These are phyloP conservation scores for Earliella scabrosa DNA, from an alignment of 1,284 basidiomycete genomes.

Conservation along the genomic window DNA sequence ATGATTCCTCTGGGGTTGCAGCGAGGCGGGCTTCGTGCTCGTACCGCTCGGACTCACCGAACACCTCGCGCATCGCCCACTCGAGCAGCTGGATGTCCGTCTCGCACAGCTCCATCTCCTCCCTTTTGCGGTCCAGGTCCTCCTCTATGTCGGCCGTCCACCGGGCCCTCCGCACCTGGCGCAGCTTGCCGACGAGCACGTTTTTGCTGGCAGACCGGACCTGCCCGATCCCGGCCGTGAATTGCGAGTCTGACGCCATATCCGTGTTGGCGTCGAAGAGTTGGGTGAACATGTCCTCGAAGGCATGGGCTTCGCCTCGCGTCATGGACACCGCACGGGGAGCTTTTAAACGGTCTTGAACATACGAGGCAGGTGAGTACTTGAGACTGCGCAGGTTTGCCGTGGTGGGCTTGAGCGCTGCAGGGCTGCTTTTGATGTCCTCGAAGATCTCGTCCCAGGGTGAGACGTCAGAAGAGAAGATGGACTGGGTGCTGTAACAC, in stretches of 20 bases:
- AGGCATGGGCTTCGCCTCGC: conserved; percentile 62
- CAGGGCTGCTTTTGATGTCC: conserved; percentile 39
- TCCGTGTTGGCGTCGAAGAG: conserved; percentile 47
- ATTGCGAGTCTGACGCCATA: conserved; percentile 8
- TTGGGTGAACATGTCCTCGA: conserved; percentile 75
- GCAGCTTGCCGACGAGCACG: conserved; percentile 47
- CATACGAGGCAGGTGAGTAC: not conserved
- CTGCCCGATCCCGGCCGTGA: conserved; percentile 16
- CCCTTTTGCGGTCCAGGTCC: conserved; percentile 75
- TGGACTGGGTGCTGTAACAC: conserved; percentile 25
- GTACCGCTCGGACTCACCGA: conserved; percentile 56
- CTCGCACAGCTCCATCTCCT: conserved; percentile 72
- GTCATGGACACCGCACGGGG: conserved; percentile 59
- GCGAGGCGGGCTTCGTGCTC: conserved; percentile 49
- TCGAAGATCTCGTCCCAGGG: conserved; percentile 63
- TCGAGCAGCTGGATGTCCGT: conserved; percentile 76
- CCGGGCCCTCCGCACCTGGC: conserved; percentile 50
- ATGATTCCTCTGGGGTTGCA: conserved; percentile 4
- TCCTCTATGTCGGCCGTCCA: conserved; percentile 59
- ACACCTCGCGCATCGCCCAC: conserved; percentile 78
- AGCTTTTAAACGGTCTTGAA: conserved; percentile 32
- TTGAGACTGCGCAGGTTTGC: conserved; percentile 14
- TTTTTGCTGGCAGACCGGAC: conserved; percentile 16
- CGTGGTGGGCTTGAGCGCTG: conserved; percentile 13
- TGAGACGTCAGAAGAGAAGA: conserved; percentile 38